Evolutionary conservation across 2,329 filamentous ascomycete genomes (phyloP).

Genomic region (Trichoderma polysporum): DNA sequence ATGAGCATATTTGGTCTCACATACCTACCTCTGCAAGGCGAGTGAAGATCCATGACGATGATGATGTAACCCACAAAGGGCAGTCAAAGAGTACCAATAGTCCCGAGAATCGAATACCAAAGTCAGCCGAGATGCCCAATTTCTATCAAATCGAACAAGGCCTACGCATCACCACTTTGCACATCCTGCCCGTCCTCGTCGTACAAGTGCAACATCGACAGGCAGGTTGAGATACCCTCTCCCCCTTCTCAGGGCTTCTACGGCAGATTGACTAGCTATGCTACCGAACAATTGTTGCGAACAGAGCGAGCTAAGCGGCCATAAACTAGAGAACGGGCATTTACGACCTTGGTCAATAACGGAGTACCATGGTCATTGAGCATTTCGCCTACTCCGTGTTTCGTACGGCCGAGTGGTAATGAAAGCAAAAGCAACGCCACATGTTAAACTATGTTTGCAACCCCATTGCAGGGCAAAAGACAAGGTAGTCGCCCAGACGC

Average conservation of each 20-base stretch:
- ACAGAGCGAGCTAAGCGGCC: not conserved
- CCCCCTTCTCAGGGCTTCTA: not conserved
- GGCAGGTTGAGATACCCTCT: not conserved
- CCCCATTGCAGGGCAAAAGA: not conserved
- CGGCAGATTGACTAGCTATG: not conserved
- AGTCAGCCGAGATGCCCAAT: not conserved
- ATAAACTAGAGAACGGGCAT: not conserved
- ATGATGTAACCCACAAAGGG: constrained; percentile 17
- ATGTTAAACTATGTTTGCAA: not conserved
- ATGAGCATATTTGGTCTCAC: constrained; percentile 12
- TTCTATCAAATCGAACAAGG: not conserved
- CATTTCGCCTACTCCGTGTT: not conserved
- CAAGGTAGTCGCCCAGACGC: not conserved
- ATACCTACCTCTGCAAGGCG: not conserved
- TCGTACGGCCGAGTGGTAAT: not conserved
- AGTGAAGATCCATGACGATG: constrained; percentile 7
- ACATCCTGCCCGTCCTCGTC: not conserved
- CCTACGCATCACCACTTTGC: not conserved
- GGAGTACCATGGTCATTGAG: not conserved
- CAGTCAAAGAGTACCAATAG: not conserved
- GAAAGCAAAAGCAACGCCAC: not conserved
- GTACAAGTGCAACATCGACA: not conserved
- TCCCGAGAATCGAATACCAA: not conserved
- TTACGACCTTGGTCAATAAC: not conserved
- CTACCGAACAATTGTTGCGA: not conserved